Percentiles rank a stretch among this genome's conserved stretches.
Evolutionary conservation across 139 green algal genomes (phyloP).

Genomic region (Picochlorum sp.): DNA sequence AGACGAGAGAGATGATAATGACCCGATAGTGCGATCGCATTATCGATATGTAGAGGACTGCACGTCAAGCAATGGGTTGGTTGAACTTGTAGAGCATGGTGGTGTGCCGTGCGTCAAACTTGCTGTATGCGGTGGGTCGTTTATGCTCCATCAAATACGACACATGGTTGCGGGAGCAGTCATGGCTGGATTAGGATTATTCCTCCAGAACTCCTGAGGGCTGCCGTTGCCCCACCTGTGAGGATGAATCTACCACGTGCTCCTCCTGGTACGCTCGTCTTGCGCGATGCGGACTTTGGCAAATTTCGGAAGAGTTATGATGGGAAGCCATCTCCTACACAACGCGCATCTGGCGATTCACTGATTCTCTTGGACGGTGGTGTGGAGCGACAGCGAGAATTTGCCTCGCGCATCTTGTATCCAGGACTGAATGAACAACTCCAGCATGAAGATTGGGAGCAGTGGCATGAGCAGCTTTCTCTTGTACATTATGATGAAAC

Average conservation of each 20-base stretch:
- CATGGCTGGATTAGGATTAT: slow-evolving; percentile 48
- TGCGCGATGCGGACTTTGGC: slow-evolving; percentile 43
- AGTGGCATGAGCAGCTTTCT: slow-evolving; percentile 19
- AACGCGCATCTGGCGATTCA: slow-evolving; percentile 16
- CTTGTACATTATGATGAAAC: slow-evolving; percentile 19
- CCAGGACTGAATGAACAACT: slow-evolving; percentile 23
- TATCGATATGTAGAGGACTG: slow-evolving; percentile 19
- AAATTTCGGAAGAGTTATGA: slow-evolving; percentile 14
- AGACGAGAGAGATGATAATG: neutral
- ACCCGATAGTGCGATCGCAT: neutral
- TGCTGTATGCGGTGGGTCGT: slow-evolving; percentile 43
- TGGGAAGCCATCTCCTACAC: neutral
- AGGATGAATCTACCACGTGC: slow-evolving; percentile 59
- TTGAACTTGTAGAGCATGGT: slow-evolving; percentile 35
- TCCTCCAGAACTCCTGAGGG: slow-evolving; percentile 48
- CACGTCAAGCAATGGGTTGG: neutral
- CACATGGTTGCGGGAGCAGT: slow-evolving; percentile 71
- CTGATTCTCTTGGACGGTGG: slow-evolving; percentile 32
- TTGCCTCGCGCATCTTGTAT: slow-evolving; percentile 18
- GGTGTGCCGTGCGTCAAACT: slow-evolving; percentile 43
- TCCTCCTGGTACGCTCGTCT: slow-evolving; percentile 63
- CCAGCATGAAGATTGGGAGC: slow-evolving; percentile 17
- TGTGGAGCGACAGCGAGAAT: slow-evolving; percentile 17
- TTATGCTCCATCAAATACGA: slow-evolving; percentile 75
- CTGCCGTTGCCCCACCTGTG: slow-evolving; percentile 44